A percentile compares a stretch with the other conserved stretches of the same genome.
phyloP scores from a whole-genome alignment of 192 early-diverging fungal species.

The Obelidium mucronatum region DNA sequence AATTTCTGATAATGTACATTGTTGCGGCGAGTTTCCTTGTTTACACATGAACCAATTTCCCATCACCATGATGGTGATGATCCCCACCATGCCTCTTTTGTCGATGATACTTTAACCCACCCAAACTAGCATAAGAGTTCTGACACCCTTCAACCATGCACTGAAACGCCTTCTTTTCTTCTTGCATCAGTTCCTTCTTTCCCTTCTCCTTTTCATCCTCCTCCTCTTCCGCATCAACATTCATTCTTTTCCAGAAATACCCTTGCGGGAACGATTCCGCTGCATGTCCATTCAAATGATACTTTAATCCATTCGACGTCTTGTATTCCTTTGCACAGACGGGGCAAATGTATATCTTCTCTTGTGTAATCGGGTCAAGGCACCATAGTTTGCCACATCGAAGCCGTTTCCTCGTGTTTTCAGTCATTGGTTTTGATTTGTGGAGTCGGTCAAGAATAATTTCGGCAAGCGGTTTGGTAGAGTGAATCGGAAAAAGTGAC shows the following conservation, averaged over 20 bases:
- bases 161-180: background rate
- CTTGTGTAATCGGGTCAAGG: conserved; percentile 8
- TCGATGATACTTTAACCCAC: conserved; percentile 8
- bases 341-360: conserved; percentile 69
- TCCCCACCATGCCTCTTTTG: background rate
- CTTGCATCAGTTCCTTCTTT: no score
- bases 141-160: background rate
- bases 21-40: no score
- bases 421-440: background rate
- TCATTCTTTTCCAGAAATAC: background rate
- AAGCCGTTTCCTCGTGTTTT: background rate
- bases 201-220: no score
- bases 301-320: conserved; percentile 93
- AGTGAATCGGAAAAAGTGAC: conserved; percentile 95
- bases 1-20: no score
- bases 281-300: conserved; percentile 23
- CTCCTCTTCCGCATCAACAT: background rate
- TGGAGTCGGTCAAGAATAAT: background rate
- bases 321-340: conserved; percentile 98
- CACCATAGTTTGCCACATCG: conserved; percentile 8
- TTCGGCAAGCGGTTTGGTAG: conserved; percentile 49
- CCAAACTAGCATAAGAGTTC: background rate
- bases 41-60: no score
- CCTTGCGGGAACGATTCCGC: conserved; percentile 8
- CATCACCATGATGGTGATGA: no score